Evolutionary conservation across 2,329 filamentous ascomycete genomes (phyloP), one percentile per base, ranked within the genome.

Genomic region (Fusarium nygamai): DNA sequence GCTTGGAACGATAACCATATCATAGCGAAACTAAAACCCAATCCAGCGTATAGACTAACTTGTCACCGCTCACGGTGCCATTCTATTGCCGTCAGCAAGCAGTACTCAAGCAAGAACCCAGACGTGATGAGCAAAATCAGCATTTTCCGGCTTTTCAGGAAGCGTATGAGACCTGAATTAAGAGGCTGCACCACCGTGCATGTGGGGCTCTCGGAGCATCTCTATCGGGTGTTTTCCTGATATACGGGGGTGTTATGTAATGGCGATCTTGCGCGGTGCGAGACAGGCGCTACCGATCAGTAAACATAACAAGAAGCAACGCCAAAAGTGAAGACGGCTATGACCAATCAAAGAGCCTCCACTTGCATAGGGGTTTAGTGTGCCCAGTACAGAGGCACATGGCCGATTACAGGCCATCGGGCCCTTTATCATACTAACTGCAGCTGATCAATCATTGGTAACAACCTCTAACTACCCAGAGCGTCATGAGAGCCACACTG

Each of bases 391-490:
- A 19, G 43, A 27, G 43, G 17, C 8, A 20, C 11, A 8, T 13
- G 12, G 17, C 17, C 5, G 12, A 8, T 9, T 10, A 16, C 46
- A 11, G 6, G 9, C 13, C 20, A 8, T 22, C 13, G 9, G 27
- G 3, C 10, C 9, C 5, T 29, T 22, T 11, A 11, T 6, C 3
- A 29, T 16, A 16, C 9, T 6, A 7, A 29, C 8, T 12, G 46
- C 1, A 12, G n/a, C 46, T 48, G 19, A 29, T 11, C 9, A 22
- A 48, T 17, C 9, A 16, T 0, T 22, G 6, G 46, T 16, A 3
- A 16, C 3, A 22, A 8, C 4, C 19, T 29, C 3, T 5, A 47
- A 4, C 11, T 17, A 46, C 3, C 17, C 0, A 19, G 17, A 27
- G 24, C 17, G 11, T 13, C 12, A 27, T 27, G 5, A 14, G 12